Evolutionary conservation across 148 eudicot genomes (phyloP), one percentile per base, ranked within the genome.

Genomic region (Nepenthes mirabilis): DNA sequence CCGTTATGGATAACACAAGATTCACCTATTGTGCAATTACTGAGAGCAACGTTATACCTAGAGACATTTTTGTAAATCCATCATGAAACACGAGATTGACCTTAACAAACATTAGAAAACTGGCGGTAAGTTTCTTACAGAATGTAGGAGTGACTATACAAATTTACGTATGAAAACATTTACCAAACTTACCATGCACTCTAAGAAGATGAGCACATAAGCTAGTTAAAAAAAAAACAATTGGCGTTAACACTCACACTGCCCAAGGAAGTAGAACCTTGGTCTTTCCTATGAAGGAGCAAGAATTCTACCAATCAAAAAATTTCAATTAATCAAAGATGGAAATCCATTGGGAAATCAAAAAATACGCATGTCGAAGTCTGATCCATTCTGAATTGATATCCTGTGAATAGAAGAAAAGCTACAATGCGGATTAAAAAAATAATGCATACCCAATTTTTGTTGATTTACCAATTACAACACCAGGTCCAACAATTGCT

Each of bases 41-140:
- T 69, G 43, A 94, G 85, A 11, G 83, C 78, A 71, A 81, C 95
- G 76, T 88, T 94, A 71, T 86, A 94, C 82, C 99, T 94, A 65
- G 12, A 72, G 33, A 68, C 60, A 47, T 55, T 34, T 51, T 32
- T 34, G 59, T 50, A 23, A 37, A n/a, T 54, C 57, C 34, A 43
- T 74, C 54, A 74, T 40, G 60, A 43, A 36, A 13, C 2, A 67
- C 33, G 0, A 54, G 23, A 23, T 23, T 23, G 23, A 23, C 23
- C 56, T 9, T 47, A 60, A 36, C 43, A 47, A 36, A 63, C 55
- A 53, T 2, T 11, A 47, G 11, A 13, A 10, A 45, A 11, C 6
- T 45, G 48, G 11, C 1, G 11, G 48, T 6, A 11, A 23, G 23
- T 23, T 23, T 23, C 48, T 5, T 45, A 45, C 6, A 45, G 8